Evolutionary conservation across 192 early-diverging fungal species (phyloP), one percentile per base, ranked within the genome.

Genomic region (Mortierella hygrophila): DNA sequence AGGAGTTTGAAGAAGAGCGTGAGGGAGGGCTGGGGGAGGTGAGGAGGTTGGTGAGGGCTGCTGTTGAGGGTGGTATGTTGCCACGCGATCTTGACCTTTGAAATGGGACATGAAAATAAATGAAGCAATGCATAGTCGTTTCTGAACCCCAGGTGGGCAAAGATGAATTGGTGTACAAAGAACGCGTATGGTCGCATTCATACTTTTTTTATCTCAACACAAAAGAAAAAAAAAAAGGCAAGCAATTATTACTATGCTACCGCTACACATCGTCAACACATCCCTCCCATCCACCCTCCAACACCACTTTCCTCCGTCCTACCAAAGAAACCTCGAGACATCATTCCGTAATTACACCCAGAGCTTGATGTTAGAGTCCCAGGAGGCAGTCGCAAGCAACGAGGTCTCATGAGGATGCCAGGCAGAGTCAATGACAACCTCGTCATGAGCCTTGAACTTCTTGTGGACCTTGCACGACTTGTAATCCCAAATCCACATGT

Each of bases 401-500:
- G 94, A 96, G 0, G 95, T 92, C 80, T 99, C 98, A 81, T 97
- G 96, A 41, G 99, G 99, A 88, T 99, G 96, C 99, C 99, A 99
- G n/a, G 94, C 95, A 32, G 93, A 94, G 60, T 93, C 93, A 75
- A 98, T 98, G 23, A 98, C 92, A 8, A 99, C 98, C 76, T 94
- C 92, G 76, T 96, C 94, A 85, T 99, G 99, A 1, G 96, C 97
- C 82, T 98, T 96, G 87, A 97, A 95, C 86, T 96, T 97, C 23
- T 94, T 95, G 75, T 95, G 86, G 0, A 98, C 91, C 72, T 95
- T 94, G 78, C 94, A 93, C 29, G 97, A 93, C 89, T 98, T 98
- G 96, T 97, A 99, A 84, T 99, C 97, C 99, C 99, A 99, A 90
- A 96, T 95, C 94, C 95, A 98, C 55, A 99, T 90, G 77, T 92